Evolutionary conservation across 2,329 filamentous ascomycete species (phyloP).

Genomic region (Pseudocercospora fijiensis): DNA sequence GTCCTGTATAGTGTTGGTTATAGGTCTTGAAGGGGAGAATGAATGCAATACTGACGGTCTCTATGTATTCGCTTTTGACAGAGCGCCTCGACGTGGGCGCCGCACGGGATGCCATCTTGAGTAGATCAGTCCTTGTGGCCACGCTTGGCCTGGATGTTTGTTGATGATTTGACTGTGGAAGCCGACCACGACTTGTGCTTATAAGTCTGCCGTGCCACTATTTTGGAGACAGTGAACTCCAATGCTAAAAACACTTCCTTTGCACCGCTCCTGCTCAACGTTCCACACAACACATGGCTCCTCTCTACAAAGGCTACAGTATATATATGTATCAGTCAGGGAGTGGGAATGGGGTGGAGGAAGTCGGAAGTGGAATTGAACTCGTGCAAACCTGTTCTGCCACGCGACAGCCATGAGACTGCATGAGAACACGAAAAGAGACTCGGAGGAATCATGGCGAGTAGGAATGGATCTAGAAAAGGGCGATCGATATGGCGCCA

Average conservation of each 20-base stretch:
- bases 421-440: background rate
- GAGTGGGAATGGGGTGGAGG: background rate
- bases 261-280: background rate
- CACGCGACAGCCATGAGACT: background rate
- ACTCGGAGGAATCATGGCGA: too few relatives aligned
- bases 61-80: conserved; percentile 89
- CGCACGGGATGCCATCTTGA: conserved; percentile 42
- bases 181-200: background rate
- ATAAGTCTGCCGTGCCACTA: background rate
- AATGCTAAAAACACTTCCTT: background rate
- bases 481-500: background rate
- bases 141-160: background rate
- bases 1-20: conserved; percentile 58
- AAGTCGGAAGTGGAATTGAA: background rate
- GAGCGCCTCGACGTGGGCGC: conserved; percentile 53
- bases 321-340: too few relatives aligned
- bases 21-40: background rate
- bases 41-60: conserved; percentile 65
- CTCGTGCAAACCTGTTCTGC: background rate
- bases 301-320: too few relatives aligned
- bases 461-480: background rate
- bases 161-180: background rate
- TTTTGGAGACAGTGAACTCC: background rate
- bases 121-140: background rate
- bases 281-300: background rate